Evolutionary conservation across 2,329 filamentous ascomycete species (phyloP), one percentile per base, ranked within the genome.

Genomic region (Cadophora gregata): DNA sequence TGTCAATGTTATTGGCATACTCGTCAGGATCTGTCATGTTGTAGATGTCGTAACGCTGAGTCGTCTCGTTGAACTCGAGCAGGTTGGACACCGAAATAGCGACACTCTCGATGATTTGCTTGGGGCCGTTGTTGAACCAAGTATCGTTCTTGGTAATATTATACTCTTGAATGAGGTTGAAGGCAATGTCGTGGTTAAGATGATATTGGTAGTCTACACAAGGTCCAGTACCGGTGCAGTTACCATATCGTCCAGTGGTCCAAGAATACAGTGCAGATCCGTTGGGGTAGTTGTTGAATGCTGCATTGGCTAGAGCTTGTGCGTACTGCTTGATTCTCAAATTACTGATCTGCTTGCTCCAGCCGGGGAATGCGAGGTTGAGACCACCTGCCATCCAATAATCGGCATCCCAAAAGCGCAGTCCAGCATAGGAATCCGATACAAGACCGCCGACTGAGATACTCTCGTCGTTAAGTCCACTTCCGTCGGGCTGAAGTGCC

Each of bases 181-280:
- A 79, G 0, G 86, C 87, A 70, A 92, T 90, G 70, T 91, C 89
- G 8, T 88, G 87, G 71, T 91, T 91, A 45, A 92, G 72, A 75
- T 92, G 89, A 72, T 92, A 92, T 74, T 92, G 83, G 70, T 92
- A 91, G 75, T 92, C 89, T 71, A 88, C 90, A 75, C 89, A 92
- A 29, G 85, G 83, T 1, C 85, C 85, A 3, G 85, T 86, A 1
- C 81, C 75, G 8, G 90, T 92, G 72, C 89, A 92, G 72, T 92
- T 91, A 1, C 89, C 90, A 72, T 83, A 89, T 6, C 88, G 79
- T 9, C 86, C 88, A 71, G 85, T 86, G 0, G 88, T 91, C 90
- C 90, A 92, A 1, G 89, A 85, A 72, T 85, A 92, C 0, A 88
- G 83, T 0, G 88, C 88, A 24, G 87, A 85, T 6, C 84, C 82